A percentile compares a stretch with the other conserved stretches of the same genome.
phyloP scores from a whole-genome alignment of 2,329 filamentous ascomycete genomes.

The Xylariales sp. region DNA sequence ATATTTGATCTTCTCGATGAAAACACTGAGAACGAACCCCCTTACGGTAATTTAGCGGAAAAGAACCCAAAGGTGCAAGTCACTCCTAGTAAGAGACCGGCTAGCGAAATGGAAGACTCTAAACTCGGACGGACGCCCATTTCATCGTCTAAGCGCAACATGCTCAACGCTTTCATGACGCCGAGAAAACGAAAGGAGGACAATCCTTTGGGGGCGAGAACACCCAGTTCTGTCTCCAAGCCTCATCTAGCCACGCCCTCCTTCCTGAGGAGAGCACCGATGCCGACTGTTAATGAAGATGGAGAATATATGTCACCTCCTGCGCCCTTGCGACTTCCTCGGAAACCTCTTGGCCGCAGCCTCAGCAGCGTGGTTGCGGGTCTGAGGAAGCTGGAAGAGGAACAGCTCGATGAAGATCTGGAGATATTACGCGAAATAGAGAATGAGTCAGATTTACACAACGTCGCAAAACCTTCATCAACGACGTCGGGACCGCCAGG shows the following conservation, averaged over 20 bases:
- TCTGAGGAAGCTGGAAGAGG: slow-evolving; percentile 76
- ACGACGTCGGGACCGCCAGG: slow-evolving; percentile 21
- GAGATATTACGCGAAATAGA: slow-evolving; percentile 81
- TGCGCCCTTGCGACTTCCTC: slow-evolving; percentile 64
- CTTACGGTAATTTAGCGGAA: slow-evolving; percentile 58
- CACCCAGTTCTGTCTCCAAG: slow-evolving; percentile 64
- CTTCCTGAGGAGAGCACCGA: slow-evolving; percentile 69
- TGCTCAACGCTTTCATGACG: slow-evolving; percentile 73
- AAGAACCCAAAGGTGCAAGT: slow-evolving; percentile 47
- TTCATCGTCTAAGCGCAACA: slow-evolving; percentile 69
- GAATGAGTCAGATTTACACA: slow-evolving; percentile 51
- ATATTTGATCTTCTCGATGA: slow-evolving; percentile 77
- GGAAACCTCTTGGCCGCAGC: slow-evolving; percentile 73
- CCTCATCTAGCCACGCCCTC: slow-evolving; percentile 75
- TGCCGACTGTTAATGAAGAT: slow-evolving; percentile 68
- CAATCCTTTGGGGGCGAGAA: slow-evolving; percentile 54
- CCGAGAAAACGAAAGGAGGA: slow-evolving; percentile 65
- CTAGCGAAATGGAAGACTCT: slow-evolving; percentile 46
- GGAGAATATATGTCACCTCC: slow-evolving; percentile 61
- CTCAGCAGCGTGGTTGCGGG: slow-evolving; percentile 80
- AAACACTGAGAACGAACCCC: slow-evolving; percentile 62
- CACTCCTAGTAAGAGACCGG: slow-evolving; percentile 60
- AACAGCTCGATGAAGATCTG: slow-evolving; percentile 76
- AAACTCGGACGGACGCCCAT: slow-evolving; percentile 62
- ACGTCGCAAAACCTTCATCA: slow-evolving; percentile 37